phyloP scores from a whole-genome alignment of 257 asterid species.

The Mitragyna speciosa region DNA sequence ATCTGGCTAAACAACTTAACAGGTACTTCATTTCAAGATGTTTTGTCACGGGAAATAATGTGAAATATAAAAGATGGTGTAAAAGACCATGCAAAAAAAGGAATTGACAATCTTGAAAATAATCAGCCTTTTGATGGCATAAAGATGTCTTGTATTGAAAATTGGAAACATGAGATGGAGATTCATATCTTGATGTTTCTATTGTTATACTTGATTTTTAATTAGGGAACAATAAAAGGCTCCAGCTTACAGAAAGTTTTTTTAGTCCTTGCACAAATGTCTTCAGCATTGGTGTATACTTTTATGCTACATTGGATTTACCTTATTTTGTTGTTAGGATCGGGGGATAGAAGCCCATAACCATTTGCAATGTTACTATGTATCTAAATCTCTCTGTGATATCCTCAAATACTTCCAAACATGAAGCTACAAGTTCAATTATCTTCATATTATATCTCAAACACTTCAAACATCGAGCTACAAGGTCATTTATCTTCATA shows the following conservation, averaged over 20 bases:
- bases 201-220: neutral
- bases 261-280: neutral
- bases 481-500: too few species aligned
- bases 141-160: neutral
- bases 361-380: neutral
- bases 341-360: neutral
- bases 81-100: neutral
- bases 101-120: neutral
- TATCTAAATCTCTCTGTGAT: neutral
- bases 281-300: neutral
- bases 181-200: neutral
- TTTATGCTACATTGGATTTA: neutral
- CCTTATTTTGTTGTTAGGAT: neutral
- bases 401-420: neutral
- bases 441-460: neutral
- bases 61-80: neutral
- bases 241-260: neutral
- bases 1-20: neutral
- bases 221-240: neutral
- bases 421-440: neutral
- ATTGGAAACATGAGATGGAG: neutral
- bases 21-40: neutral
- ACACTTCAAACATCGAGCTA: neutral
- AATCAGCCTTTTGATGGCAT: neutral
- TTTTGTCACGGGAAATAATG: neutral